phyloP scores from a whole-genome alignment of 2,329 filamentous ascomycete species.

The Fusarium fujikuroi region DNA sequence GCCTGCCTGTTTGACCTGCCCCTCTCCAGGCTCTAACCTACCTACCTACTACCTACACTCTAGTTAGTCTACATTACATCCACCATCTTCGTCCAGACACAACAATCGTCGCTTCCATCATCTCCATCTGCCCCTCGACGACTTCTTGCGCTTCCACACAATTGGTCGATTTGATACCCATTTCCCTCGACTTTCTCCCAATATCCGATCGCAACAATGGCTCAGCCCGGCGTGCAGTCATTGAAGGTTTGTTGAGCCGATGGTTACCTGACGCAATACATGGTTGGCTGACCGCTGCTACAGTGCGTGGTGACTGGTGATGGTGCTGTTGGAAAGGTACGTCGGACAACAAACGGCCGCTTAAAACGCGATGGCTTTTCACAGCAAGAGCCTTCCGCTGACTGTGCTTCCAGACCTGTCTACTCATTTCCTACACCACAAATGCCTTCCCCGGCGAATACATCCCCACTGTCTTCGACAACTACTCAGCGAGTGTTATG shows the following conservation, averaged over 20 bases:
- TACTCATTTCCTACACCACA: conserved; percentile 98
- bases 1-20: conserved; percentile 3
- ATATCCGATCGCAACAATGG: conserved; percentile 62
- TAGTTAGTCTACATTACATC: conserved; percentile 15
- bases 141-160: conserved; percentile 17
- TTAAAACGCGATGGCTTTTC: background rate
- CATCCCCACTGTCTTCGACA: conserved; percentile 99
- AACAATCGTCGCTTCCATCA: conserved; percentile 23
- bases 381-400: conserved; percentile 38
- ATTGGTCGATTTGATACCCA: background rate
- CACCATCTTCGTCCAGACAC: conserved; percentile 20
- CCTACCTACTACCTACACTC: background rate
- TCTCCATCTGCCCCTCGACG: conserved; percentile 24
- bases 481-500: conserved; percentile 99
- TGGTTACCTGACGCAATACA: conserved; percentile 31
- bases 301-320: conserved; percentile 99
- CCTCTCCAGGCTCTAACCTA: conserved; percentile 11
- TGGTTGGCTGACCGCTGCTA: conserved; percentile 47
- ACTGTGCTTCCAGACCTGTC: conserved; percentile 78
- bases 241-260: conserved; percentile 75
- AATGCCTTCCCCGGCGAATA: conserved; percentile 99
- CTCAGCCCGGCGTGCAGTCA: conserved; percentile 86
- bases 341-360: conserved; percentile 20
- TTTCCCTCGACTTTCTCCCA: conserved; percentile 3
- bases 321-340: conserved; percentile 97